These are phyloP conservation scores for Pontederia paniculata DNA, from an alignment of 176 grass and related monocot species.

Conservation along the genomic window DNA sequence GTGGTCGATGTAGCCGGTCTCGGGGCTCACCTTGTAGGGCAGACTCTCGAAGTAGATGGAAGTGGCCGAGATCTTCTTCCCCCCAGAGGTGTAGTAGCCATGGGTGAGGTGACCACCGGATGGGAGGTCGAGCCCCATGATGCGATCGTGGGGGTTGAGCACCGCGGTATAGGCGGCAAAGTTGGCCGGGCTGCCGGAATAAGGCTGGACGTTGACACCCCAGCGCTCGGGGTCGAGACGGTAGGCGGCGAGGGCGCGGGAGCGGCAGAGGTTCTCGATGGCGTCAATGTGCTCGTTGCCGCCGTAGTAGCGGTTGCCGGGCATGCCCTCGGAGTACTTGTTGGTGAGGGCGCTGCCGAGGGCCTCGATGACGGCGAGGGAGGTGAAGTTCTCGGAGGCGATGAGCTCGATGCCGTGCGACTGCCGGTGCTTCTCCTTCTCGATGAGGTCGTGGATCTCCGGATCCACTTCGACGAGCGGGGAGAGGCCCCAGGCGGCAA, in stretches of 20 bases:
- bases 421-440: conserved; percentile 84
- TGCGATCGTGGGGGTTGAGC: conserved; percentile 83
- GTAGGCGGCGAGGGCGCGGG: conserved; percentile 63
- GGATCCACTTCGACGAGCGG: conserved; percentile 46
- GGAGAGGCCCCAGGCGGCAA: conserved; percentile 50
- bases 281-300: conserved; percentile 87
- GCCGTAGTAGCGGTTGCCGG: conserved; percentile 70
- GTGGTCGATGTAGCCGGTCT: conserved; percentile 62
- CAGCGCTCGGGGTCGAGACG: conserved; percentile 43
- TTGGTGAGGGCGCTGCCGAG: conserved; percentile 80
- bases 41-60: conserved; percentile 91
- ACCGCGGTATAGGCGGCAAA: conserved; percentile 90
- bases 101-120: conserved; percentile 78
- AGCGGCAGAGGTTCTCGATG: conserved; percentile 75
- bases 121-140: conserved; percentile 91
- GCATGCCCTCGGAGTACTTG: conserved; percentile 98
- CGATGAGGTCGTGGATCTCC: conserved; percentile 52
- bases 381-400: conserved; percentile 97
- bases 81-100: conserved; percentile 73
- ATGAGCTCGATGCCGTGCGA: conserved; percentile 88
- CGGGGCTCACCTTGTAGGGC: conserved; percentile 70
- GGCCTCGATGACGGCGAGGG: conserved; percentile 84
- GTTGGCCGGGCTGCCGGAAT: conserved; percentile 91
- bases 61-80: conserved; percentile 93
- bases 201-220: conserved; percentile 97